A percentile compares a stretch with the other conserved stretches of the same genome.
These are phyloP conservation scores for Gautieria morchelliformis DNA, from an alignment of 768 basidiomycete species.

Conservation along the genomic window DNA sequence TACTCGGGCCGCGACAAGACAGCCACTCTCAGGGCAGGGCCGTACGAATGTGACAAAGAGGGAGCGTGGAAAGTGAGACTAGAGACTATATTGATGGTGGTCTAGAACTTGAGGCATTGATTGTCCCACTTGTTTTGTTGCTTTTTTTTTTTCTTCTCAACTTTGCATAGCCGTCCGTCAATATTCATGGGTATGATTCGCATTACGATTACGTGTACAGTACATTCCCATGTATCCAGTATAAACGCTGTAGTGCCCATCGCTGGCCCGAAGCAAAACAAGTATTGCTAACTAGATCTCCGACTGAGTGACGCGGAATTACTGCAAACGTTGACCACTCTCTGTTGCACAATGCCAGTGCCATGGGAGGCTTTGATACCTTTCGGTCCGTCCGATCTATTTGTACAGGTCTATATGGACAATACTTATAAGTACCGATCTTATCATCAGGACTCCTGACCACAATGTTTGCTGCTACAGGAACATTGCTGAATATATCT, in stretches of 20 bases:
- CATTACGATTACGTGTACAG: too few species aligned
- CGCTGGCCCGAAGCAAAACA: too few species aligned
- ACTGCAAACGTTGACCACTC: not conserved
- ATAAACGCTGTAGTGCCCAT: too few species aligned
- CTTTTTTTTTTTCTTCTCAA: too few species aligned
- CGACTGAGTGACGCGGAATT: not conserved
- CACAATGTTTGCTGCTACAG: conserved; percentile 82
- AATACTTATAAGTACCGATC: not conserved
- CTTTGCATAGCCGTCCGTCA: too few species aligned
- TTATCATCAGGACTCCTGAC: conserved; percentile 62
- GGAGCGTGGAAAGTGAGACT: not conserved
- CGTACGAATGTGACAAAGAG: not conserved
- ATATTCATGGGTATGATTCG: too few species aligned
- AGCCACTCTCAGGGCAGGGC: not conserved
- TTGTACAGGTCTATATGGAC: conserved; percentile 4
- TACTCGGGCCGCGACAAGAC: not conserved
- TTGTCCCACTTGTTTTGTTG: too few species aligned
- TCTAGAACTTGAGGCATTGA: not conserved
- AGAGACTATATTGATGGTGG: not conserved
- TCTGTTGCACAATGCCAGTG: conserved; percentile 63
- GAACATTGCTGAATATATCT: conserved; percentile 75
- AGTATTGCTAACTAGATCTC: not conserved
- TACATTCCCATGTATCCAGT: too few species aligned
- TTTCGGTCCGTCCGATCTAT: conserved; percentile 59
- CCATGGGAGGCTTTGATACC: conserved; percentile 98